Evolutionary conservation across 805 yeast genomes (phyloP).

Genomic region (Starmerella geochares): DNA sequence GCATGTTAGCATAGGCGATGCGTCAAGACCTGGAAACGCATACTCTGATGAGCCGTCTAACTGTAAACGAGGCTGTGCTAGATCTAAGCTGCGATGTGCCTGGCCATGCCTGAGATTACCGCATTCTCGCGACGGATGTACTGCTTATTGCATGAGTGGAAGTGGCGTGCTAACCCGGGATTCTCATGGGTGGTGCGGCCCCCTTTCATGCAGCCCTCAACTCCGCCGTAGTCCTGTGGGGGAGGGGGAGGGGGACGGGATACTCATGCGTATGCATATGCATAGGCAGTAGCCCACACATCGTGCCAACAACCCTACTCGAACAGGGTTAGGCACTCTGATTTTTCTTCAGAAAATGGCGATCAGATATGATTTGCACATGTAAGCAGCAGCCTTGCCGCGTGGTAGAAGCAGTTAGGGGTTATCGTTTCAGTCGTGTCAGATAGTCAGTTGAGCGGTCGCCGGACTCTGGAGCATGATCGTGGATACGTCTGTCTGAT

Average conservation of each 20-base stretch:
- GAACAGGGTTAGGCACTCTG: not conserved
- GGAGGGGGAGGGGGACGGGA: not conserved
- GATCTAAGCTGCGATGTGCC: too few species aligned
- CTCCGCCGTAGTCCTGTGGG: not conserved
- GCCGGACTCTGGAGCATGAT: too few species aligned
- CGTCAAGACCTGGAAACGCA: not conserved
- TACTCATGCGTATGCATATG: not conserved
- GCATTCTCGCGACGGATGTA: too few species aligned
- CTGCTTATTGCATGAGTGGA: too few species aligned
- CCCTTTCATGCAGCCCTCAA: not conserved
- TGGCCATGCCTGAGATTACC: too few species aligned
- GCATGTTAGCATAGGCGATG: slow-evolving; percentile 4
- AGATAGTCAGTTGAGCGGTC: too few species aligned
- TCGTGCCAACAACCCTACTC: not conserved
- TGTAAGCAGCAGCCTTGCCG: not conserved
- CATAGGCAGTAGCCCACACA: not conserved
- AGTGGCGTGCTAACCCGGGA: not conserved
- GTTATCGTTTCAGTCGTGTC: too few species aligned
- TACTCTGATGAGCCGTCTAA: not conserved
- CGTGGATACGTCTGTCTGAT: too few species aligned
- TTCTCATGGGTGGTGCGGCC: not conserved
- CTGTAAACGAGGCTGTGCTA: not conserved
- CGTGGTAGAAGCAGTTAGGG: too few species aligned
- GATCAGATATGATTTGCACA: not conserved
- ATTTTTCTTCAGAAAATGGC: not conserved